These are phyloP conservation scores for Lactifluus hygrophoroides DNA, from an alignment of 768 basidiomycete species.

Conservation along the genomic window DNA sequence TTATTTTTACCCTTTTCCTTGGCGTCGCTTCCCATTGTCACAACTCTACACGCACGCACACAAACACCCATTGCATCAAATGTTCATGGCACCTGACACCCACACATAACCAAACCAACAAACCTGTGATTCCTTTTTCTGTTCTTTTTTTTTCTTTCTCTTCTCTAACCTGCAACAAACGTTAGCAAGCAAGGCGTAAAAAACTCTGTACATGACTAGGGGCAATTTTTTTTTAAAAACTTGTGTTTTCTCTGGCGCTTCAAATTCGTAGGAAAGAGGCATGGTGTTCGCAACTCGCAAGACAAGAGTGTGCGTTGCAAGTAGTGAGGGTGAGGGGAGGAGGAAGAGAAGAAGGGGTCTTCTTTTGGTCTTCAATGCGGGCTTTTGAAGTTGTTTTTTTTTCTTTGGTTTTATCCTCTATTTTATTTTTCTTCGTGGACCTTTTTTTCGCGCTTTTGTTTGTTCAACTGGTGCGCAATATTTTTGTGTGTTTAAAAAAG, in stretches of 20 bases:
- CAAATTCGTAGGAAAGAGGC: neutral
- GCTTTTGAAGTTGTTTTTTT: neutral
- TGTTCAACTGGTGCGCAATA: neutral
- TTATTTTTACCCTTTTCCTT: neutral
- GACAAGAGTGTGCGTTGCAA: no score
- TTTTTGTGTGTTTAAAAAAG: neutral
- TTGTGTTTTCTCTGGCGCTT: conserved; percentile 1
- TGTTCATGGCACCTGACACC: no score
- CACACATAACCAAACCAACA: neutral
- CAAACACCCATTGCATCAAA: no score
- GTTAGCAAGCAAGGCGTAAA: neutral
- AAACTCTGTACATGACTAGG: neutral
- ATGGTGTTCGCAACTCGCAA: no score
- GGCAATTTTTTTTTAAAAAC: conserved; percentile 8
- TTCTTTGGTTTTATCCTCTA: neutral
- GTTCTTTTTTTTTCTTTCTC: neutral
- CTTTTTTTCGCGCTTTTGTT: neutral
- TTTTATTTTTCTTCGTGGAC: neutral
- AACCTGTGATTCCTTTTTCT: neutral
- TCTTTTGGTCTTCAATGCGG: neutral
- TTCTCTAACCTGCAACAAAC: neutral
- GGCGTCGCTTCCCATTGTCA: neutral
- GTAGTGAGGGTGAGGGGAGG: no score
- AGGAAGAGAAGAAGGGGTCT: neutral
- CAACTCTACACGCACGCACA: no score